A percentile compares a stretch with the other conserved stretches of the same genome.
Conservation (phyloP, 78 protist genomes). For the Emiliania huxleyi region DNA sequence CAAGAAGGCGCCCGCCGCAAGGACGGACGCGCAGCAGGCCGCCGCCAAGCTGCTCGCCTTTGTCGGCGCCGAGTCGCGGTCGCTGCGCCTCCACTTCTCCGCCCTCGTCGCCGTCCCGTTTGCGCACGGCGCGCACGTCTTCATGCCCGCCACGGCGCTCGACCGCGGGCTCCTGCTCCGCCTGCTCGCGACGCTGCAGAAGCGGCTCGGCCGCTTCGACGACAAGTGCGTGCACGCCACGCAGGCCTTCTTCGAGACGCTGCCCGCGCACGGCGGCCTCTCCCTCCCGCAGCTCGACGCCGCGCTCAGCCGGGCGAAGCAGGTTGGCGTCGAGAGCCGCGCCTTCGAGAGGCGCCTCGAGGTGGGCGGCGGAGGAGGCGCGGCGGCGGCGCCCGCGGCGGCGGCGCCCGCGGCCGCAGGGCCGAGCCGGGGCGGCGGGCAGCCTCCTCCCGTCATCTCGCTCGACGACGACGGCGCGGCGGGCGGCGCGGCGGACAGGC, state of each 20-base stretch:
- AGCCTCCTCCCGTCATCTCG: too few relatives aligned
- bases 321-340: neutral
- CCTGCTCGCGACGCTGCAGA: neutral
- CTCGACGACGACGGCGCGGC: neutral
- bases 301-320: neutral
- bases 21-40: too few relatives aligned
- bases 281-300: neutral
- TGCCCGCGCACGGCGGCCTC: neutral
- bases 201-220: neutral
- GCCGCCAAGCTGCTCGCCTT: neutral
- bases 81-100: neutral
- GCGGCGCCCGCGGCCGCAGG: neutral
- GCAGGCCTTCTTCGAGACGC: neutral
- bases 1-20: neutral
- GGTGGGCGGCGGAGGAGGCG: too few relatives aligned
- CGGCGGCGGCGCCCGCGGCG: neutral
- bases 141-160: neutral
- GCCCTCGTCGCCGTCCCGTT: neutral
- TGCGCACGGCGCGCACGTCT: neutral
- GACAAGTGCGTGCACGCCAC: neutral
- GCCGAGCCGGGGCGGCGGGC: neutral
- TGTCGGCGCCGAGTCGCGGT: neutral
- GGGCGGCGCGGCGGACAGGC: neutral
- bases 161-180: neutral
- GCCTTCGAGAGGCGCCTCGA: neutral